Evolutionary conservation across 495 filamentous ascomycete species (phyloP).

Genomic region (Sabuloglossum arenarium): DNA sequence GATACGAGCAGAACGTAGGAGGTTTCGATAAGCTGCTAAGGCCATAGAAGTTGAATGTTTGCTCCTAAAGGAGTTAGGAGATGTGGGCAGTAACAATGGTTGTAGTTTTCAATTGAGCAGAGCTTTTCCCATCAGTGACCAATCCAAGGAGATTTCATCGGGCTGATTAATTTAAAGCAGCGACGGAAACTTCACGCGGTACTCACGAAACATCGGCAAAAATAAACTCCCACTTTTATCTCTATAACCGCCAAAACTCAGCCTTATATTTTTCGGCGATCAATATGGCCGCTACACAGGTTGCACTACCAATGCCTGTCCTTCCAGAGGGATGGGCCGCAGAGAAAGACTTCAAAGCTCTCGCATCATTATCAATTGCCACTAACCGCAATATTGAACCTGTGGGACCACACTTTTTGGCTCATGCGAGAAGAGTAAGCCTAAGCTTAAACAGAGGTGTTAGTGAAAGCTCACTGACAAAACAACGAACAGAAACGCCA

Average conservation of each 20-base stretch:
- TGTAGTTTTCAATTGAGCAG: not conserved
- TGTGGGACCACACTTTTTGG: constrained; percentile 91
- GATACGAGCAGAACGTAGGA: constrained; percentile 62
- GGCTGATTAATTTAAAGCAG: not conserved
- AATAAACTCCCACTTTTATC: not conserved
- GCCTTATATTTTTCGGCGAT: not conserved
- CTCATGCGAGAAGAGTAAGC: constrained; percentile 76
- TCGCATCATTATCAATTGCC: constrained; percentile 44
- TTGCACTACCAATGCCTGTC: constrained; percentile 42
- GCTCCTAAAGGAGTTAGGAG: not conserved
- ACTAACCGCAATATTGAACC: constrained; percentile 78
- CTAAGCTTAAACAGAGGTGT: not conserved
- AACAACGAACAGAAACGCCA: constrained; percentile 44
- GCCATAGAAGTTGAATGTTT: constrained; percentile 30
- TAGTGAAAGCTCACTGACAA: not conserved
- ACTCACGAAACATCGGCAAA: constrained; percentile 6
- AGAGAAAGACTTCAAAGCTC: constrained; percentile 77
- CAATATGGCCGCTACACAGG: constrained; percentile 25
- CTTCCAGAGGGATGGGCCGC: constrained; percentile 67
- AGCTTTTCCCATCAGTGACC: no score
- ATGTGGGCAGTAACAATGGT: not conserved
- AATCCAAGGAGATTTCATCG: no score
- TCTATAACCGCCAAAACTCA: not conserved
- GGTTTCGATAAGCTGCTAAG: constrained; percentile 55
- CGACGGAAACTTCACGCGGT: not conserved